Conservation (phyloP, 345 rosid species). For the Corymbia maculata region DNA sequence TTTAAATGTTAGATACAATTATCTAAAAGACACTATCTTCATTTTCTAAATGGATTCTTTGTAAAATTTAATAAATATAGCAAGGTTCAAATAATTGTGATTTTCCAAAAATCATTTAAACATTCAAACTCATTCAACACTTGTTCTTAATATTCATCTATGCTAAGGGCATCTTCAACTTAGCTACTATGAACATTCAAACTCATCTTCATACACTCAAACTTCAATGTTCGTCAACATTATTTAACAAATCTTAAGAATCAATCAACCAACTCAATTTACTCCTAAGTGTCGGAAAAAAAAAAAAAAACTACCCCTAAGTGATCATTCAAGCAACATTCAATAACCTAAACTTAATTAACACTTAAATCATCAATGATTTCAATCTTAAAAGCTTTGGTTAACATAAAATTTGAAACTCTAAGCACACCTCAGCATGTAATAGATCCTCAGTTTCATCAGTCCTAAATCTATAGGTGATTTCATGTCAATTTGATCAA, state of each 20-base stretch:
- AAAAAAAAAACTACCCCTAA: not conserved
- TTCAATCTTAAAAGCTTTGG: not conserved
- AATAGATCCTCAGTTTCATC: not conserved
- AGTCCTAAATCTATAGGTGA: not conserved
- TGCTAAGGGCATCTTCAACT: not conserved
- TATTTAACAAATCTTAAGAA: too few species aligned
- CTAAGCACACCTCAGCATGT: not conserved
- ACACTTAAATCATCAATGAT: not conserved
- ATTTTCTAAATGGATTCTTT: not conserved
- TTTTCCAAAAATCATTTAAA: not conserved
- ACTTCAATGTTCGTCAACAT: not conserved
- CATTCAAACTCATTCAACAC: not conserved
- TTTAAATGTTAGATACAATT: too few species aligned
- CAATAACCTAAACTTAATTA: not conserved
- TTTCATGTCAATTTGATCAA: not conserved
- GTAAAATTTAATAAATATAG: not conserved
- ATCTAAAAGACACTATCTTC: not conserved
- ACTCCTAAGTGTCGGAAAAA: not conserved
- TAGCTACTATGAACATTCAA: not conserved
- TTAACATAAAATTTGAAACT: not conserved
- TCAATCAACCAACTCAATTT: not conserved
- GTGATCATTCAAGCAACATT: not conserved
- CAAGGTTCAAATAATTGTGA: not conserved
- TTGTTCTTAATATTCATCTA: not conserved
- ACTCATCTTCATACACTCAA: not conserved